phyloP scores from a whole-genome alignment of 2,329 filamentous ascomycete species.

The Claviceps pazoutovae region DNA sequence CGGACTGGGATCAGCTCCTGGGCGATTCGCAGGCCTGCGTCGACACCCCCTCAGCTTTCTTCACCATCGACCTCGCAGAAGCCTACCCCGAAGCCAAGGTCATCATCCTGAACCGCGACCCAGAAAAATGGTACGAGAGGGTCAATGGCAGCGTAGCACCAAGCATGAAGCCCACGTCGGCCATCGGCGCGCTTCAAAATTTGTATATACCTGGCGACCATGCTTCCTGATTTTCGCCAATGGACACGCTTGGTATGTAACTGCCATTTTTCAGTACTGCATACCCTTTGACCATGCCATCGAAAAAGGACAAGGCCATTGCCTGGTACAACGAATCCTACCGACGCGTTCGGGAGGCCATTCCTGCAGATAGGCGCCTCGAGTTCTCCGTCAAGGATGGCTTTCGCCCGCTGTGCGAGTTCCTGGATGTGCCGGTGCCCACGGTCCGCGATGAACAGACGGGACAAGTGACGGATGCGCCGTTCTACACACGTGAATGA shows the following conservation, averaged over 20 bases:
- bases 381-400: slow-evolving; percentile 26
- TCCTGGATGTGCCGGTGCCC: slow-evolving; percentile 24
- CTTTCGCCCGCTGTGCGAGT: slow-evolving; percentile 27
- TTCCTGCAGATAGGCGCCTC: slow-evolving; percentile 20
- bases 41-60: slow-evolving; percentile 43
- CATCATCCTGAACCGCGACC: slow-evolving; percentile 25
- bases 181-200: slow-evolving; percentile 5
- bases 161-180: neutral
- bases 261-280: slow-evolving; percentile 12
- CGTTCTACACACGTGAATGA: slow-evolving; percentile 22
- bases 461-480: slow-evolving; percentile 17
- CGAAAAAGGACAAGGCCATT: slow-evolving; percentile 23
- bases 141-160: slow-evolving; percentile 13
- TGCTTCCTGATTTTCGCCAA: slow-evolving; percentile 14
- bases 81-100: slow-evolving; percentile 23
- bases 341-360: slow-evolving; percentile 19
- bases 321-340: slow-evolving; percentile 25
- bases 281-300: slow-evolving; percentile 17
- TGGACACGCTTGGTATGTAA: slow-evolving; percentile 16
- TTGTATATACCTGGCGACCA: slow-evolving; percentile 16
- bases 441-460: slow-evolving; percentile 16
- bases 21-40: slow-evolving; percentile 35
- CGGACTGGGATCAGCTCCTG: slow-evolving; percentile 32
- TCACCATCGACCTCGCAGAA: slow-evolving; percentile 22
- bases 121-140: slow-evolving; percentile 24